phyloP scores from a whole-genome alignment of 1,284 basidiomycete species.

The Tilletia caries region DNA sequence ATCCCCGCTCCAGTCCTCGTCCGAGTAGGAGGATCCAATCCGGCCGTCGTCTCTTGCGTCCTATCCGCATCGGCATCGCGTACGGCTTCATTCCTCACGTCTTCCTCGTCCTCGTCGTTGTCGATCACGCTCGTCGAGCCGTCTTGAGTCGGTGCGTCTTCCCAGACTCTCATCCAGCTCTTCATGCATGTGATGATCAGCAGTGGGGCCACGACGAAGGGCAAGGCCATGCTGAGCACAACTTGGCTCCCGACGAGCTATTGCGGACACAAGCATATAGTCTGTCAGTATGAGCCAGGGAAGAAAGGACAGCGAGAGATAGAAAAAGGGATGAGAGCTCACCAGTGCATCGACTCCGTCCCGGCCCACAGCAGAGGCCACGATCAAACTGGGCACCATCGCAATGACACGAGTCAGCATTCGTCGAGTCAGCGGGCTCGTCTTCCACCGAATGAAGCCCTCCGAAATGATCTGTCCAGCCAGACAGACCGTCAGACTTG shows the following conservation, averaged over 20 bases:
- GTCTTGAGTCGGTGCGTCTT: conserved; percentile 16
- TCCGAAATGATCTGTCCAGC: conserved; percentile 88
- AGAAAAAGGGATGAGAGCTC: neutral
- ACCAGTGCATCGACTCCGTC: conserved; percentile 70
- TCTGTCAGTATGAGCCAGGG: too few species aligned
- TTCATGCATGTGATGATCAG: conserved; percentile 40
- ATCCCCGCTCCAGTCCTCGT: neutral
- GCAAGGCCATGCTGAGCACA: conserved; percentile 78
- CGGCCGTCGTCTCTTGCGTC: too few species aligned
- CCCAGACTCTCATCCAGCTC: conserved; percentile 29
- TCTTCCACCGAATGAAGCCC: conserved; percentile 86
- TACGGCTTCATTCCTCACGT: too few species aligned
- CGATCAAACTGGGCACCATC: conserved; percentile 78
- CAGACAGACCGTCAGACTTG: conserved; percentile 85
- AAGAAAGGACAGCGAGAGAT: too few species aligned
- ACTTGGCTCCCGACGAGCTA: conserved; percentile 80
- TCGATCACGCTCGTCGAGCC: conserved; percentile 18
- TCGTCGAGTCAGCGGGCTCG: conserved; percentile 75
- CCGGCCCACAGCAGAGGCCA: conserved; percentile 72
- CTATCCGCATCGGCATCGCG: too few species aligned
- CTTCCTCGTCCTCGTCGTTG: conserved; percentile 31
- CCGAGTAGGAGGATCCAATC: too few species aligned
- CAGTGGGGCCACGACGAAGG: conserved; percentile 58
- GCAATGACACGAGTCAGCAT: conserved; percentile 78
- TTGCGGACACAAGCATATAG: neutral